Base-by-base conservation (phyloP, 1,284 basidiomycete species). In the Cryptococcus sp. region DNA sequence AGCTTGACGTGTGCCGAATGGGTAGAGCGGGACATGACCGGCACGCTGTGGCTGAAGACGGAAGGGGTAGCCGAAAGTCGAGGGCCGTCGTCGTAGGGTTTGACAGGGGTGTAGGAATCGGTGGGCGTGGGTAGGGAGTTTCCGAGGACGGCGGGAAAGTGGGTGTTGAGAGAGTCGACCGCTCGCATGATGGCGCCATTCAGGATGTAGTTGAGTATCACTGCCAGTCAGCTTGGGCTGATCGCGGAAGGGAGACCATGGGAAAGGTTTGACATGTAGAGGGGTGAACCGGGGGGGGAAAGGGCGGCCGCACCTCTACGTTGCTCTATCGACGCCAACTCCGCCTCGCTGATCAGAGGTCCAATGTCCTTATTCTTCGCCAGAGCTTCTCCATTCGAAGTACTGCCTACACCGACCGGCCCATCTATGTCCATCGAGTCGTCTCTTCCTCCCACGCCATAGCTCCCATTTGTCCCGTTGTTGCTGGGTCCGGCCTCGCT, bases 161-260 rank as follows among this genome's bases (percentile, higher is more conserved):
- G 56, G 4, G 54, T 43, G 11, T 69, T 54, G 22, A 71, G 55
- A 0, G 57, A 51, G 4, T 68, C 61, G 23, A 68, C 52, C 3
- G 69, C 66, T 18, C 57, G 54, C 10, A 56, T 37, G 41, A 71
- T 65, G 9, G 65, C 57, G 0, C 69, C 69, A 36, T 59, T 66
- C 7, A 71, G 57, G 18, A 71, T 63, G 43, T 57, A 53, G 52
- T 71, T 60, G 38, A 71, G 53, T 39, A 70, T 67, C 4, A 45
- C 68, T 71, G 26, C 11, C n/a, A 21, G 31, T 25, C 14, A n/a
- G 24, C 35, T 4, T 14, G 19, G n/a, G 35, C 6, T 36, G 5
- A 22, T n/a, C 16, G 5, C 9, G 24, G 14, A 37, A 14, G 18
- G 16, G 1, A 28, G 37, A 22, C 14, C 37, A 32, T 18, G 36